Evolutionary conservation across 2,329 filamentous ascomycete species (phyloP).

Genomic region (Fonsecaea erecta): DNA sequence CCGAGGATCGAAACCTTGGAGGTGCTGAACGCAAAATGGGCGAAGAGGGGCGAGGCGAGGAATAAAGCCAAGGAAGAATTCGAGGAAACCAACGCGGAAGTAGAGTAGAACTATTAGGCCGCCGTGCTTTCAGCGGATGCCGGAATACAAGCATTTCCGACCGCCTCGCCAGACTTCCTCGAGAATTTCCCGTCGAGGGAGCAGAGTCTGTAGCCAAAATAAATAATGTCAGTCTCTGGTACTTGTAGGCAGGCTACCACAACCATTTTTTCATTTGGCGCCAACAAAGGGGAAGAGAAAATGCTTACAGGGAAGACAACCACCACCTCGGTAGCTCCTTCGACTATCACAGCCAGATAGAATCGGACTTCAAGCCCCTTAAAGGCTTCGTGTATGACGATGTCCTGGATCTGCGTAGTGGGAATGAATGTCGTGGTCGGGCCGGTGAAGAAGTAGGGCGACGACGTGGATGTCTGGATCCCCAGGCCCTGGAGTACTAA

Average conservation of each 20-base stretch:
- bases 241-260: neutral
- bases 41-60: constrained; percentile 55
- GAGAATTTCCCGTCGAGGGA: constrained; percentile 75
- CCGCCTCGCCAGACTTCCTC: constrained; percentile 90
- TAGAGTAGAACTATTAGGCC: neutral
- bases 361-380: constrained; percentile 87
- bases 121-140: constrained; percentile 28
- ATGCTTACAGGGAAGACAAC: constrained; percentile 83
- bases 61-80: constrained; percentile 38
- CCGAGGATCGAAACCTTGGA: constrained; percentile 63
- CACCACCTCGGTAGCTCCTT: constrained; percentile 83
- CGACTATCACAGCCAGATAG: constrained; percentile 87
- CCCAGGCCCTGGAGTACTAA: constrained; percentile 87
- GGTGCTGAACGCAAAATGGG: constrained; percentile 66
- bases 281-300: neutral
- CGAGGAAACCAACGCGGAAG: constrained; percentile 16
- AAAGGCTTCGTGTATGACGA: constrained; percentile 95
- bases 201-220: constrained; percentile 56
- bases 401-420: constrained; percentile 87
- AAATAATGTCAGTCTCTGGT: neutral
- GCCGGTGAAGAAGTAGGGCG: constrained; percentile 67
- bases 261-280: neutral
- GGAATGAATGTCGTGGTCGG: constrained; percentile 79
- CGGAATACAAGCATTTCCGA: constrained; percentile 78
- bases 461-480: constrained; percentile 80